Conservation (phyloP, 345 rosid species). For the Draba incana region DNA sequence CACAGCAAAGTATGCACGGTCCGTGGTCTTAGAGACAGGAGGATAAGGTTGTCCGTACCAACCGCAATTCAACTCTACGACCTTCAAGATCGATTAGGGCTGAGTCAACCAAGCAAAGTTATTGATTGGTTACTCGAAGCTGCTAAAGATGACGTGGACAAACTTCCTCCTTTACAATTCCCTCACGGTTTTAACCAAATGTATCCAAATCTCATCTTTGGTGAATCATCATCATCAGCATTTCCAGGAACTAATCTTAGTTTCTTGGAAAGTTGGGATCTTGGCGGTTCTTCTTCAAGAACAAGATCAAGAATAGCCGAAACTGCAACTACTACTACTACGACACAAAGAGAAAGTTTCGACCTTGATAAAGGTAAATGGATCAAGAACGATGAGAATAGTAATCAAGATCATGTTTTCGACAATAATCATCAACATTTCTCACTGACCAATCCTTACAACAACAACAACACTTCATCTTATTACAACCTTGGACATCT, state of each 20-base stretch:
- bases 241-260: conserved; percentile 45
- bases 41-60: conserved; percentile 92
- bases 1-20: conserved; percentile 95
- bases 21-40: conserved; percentile 82
- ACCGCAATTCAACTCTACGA: conserved; percentile 92
- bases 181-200: conserved; percentile 75
- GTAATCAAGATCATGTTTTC: conserved; percentile 45
- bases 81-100: conserved; percentile 86
- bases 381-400: conserved; percentile 50
- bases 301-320: conserved; percentile 43
- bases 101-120: conserved; percentile 92
- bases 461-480: conserved; percentile 44
- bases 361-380: conserved; percentile 67
- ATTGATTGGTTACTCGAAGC: conserved; percentile 91
- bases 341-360: conserved; percentile 40
- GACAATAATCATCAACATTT: conserved; percentile 46
- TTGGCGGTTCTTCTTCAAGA: conserved; percentile 51
- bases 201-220: conserved; percentile 55
- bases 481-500: conserved; percentile 68
- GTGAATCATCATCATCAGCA: conserved; percentile 34
- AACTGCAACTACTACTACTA: not conserved
- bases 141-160: conserved; percentile 72
- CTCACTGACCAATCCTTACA: conserved; percentile 47
- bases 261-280: conserved; percentile 46
- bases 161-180: conserved; percentile 85